Evolutionary conservation across 2,329 filamentous ascomycete species (phyloP).

Genomic region (Myriosclerotinia curreyana): DNA sequence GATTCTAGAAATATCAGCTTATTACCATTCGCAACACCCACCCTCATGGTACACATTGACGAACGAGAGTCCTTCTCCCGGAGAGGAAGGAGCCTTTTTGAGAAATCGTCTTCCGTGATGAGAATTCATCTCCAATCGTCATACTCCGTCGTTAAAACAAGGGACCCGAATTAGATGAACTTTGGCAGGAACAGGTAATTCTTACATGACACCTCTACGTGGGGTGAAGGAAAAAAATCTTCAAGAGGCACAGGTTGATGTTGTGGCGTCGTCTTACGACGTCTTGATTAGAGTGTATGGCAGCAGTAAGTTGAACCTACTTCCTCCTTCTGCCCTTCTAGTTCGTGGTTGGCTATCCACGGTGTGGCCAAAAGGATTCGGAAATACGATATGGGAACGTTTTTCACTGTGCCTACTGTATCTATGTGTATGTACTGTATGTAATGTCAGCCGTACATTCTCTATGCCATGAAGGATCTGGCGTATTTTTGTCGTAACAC

Average conservation of each 20-base stretch:
- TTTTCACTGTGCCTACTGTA: neutral
- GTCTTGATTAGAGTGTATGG: conserved; percentile 27
- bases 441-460: conserved; percentile 17
- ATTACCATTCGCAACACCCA: neutral
- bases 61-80: conserved; percentile 7
- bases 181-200: conserved; percentile 11
- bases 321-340: no score
- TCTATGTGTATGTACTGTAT: neutral
- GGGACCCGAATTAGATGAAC: conserved; percentile 9
- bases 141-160: neutral
- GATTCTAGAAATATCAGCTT: conserved; percentile 11
- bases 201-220: neutral
- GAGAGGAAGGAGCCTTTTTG: conserved; percentile 9
- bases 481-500: neutral
- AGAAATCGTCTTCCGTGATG: neutral
- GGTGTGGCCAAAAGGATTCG: neutral
- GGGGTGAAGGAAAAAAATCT: neutral
- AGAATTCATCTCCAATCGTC: neutral
- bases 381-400: conserved; percentile 8
- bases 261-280: conserved; percentile 19
- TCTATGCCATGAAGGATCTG: conserved; percentile 14
- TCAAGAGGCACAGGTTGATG: conserved; percentile 22
- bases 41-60: conserved; percentile 4
- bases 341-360: neutral
- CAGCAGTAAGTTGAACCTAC: conserved; percentile 30